These are phyloP conservation scores for Starmerella powellii DNA, from an alignment of 805 yeast genomes.

Conservation along the genomic window DNA sequence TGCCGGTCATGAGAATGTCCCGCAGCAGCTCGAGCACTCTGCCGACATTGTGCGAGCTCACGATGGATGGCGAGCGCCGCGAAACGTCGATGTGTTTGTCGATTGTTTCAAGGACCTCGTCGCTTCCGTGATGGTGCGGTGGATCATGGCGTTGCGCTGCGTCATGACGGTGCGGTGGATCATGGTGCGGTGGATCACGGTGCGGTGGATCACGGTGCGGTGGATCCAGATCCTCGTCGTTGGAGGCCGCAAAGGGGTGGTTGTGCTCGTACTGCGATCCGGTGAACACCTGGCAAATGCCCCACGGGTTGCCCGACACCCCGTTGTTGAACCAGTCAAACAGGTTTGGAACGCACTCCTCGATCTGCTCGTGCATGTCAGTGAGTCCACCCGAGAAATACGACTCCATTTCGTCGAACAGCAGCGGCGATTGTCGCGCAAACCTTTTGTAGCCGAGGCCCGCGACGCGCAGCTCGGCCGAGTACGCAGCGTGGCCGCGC, in stretches of 20 bases:
- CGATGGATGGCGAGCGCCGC: no score
- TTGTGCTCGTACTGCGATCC: background rate
- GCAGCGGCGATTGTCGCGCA: slow-evolving; percentile 36
- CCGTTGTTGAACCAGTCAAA: slow-evolving; percentile 34
- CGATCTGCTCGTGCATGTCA: slow-evolving; percentile 35
- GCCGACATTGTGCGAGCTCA: background rate
- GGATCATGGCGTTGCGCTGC: no score
- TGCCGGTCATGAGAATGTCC: background rate
- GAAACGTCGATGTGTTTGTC: no score
- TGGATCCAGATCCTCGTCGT: no score
- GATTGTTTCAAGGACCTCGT: no score
- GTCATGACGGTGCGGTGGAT: no score
- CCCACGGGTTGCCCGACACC: slow-evolving; percentile 25
- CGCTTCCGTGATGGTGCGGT: no score
- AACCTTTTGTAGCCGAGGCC: slow-evolving; percentile 26
- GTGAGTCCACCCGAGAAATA: slow-evolving; percentile 44
- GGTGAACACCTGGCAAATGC: slow-evolving; percentile 27
- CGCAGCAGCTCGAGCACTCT: background rate
- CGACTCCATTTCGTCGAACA: slow-evolving; percentile 34
- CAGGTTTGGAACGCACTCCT: slow-evolving; percentile 32
- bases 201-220: no score
- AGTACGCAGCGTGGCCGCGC: slow-evolving; percentile 42
- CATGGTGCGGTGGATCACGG: no score
- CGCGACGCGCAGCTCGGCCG: slow-evolving; percentile 35
- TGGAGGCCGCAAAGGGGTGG: no score